Percentiles rank a stretch among this genome's conserved stretches.
phyloP scores from a whole-genome alignment of 305 asterid genomes.

The Fraxinus platypoda region DNA sequence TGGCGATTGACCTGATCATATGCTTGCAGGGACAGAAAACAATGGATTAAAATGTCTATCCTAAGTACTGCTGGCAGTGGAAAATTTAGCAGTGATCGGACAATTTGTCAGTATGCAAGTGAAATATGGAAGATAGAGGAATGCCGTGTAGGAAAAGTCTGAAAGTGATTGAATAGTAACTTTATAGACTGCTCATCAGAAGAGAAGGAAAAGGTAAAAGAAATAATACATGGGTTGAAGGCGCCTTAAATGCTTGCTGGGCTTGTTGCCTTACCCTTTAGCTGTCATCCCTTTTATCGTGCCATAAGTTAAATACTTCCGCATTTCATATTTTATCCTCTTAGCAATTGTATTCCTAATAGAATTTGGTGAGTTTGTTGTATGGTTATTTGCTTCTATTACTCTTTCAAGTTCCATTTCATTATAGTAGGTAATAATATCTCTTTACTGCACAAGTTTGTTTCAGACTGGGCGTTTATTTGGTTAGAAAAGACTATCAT shows the following conservation, averaged over 20 bases:
- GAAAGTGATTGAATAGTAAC: not conserved
- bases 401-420: not conserved
- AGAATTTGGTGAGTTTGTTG: not conserved
- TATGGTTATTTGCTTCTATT: not conserved
- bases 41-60: slow-evolving; percentile 92
- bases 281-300: not conserved
- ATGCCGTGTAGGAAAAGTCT: slow-evolving; percentile 47
- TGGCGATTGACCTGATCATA: not conserved
- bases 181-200: not conserved
- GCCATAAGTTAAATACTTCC: not conserved
- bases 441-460: not conserved
- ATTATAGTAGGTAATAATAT: not conserved
- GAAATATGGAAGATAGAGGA: slow-evolving; percentile 86
- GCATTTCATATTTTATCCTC: not conserved
- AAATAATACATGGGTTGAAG: not conserved
- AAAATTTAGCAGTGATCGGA: slow-evolving; percentile 93
- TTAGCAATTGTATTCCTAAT: not conserved
- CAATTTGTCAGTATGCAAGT: slow-evolving; percentile 85
- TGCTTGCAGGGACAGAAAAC: slow-evolving; percentile 81
- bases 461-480: not conserved
- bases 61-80: slow-evolving; percentile 97
- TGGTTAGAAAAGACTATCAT: not conserved
- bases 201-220: not conserved
- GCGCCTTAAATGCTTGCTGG: not conserved
- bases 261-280: not conserved